These are phyloP conservation scores for Magnaporthiopsis poae DNA, from an alignment of 2,329 filamentous ascomycete species.

Conservation along the genomic window DNA sequence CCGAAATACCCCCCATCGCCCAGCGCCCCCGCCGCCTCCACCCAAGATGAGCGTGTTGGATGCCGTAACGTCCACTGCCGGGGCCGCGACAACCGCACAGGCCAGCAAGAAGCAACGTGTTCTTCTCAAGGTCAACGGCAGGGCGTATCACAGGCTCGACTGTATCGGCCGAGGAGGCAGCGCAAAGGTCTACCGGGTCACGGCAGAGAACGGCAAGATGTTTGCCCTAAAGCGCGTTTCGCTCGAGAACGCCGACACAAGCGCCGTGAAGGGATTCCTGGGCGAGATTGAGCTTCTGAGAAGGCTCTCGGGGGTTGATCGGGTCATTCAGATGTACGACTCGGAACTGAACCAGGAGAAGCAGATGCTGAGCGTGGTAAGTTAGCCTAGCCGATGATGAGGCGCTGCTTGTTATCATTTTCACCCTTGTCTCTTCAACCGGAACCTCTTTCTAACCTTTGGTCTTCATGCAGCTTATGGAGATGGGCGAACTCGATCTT, in stretches of 20 bases:
- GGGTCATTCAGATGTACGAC: slow-evolving; percentile 83
- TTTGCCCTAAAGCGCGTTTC: slow-evolving; percentile 90
- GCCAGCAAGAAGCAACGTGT: slow-evolving; percentile 62
- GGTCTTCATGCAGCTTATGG: slow-evolving; percentile 63
- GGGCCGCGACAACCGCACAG: slow-evolving; percentile 66
- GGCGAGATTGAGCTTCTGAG: slow-evolving; percentile 88
- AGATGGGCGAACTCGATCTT: slow-evolving; percentile 89
- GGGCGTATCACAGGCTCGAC: slow-evolving; percentile 80
- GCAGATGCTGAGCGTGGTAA: slow-evolving; percentile 72
- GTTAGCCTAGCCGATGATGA: slow-evolving; percentile 22
- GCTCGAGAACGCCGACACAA: slow-evolving; percentile 78
- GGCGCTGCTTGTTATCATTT: not conserved
- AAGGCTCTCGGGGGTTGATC: slow-evolving; percentile 72
- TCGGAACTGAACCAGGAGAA: slow-evolving; percentile 91
- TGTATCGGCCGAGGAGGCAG: slow-evolving; percentile 87
- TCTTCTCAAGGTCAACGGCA: slow-evolving; percentile 80
- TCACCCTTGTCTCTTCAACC: not conserved
- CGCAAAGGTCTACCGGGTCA: slow-evolving; percentile 88
- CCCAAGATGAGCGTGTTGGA: slow-evolving; percentile 97
- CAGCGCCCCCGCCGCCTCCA: slow-evolving; percentile 68
- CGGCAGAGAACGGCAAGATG: slow-evolving; percentile 92
- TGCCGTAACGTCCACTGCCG: slow-evolving; percentile 73
- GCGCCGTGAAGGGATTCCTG: slow-evolving; percentile 75
- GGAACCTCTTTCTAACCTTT: not conserved
- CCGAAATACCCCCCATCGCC: slow-evolving; percentile 57